A percentile compares a stretch with the other conserved stretches of the same genome.
These are phyloP conservation scores for Magnusiomyces magnusii DNA, from an alignment of 1,139 yeast genomes.

Conservation along the genomic window DNA sequence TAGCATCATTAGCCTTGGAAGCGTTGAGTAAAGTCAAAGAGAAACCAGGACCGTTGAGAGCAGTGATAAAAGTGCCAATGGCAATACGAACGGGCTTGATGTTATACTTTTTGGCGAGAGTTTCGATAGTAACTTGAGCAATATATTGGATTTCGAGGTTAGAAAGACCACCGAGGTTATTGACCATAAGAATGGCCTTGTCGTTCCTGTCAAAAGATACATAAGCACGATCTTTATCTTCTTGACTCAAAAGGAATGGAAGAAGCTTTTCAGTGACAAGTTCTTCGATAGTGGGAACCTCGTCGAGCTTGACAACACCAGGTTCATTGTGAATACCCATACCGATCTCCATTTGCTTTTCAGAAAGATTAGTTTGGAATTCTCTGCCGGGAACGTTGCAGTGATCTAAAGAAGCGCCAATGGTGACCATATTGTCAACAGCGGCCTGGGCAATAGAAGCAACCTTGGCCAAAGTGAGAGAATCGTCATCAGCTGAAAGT, in stretches of 20 bases:
- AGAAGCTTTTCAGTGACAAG: conserved; percentile 32
- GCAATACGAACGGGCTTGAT: conserved; percentile 59
- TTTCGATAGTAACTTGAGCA: conserved; percentile 42
- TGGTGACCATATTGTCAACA: conserved; percentile 63
- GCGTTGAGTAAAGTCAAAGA: conserved; percentile 70
- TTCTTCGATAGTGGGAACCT: conserved; percentile 47
- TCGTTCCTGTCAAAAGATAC: conserved; percentile 54
- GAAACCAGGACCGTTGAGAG: conserved; percentile 87
- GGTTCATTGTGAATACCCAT: conserved; percentile 97
- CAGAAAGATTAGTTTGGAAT: conserved; percentile 46
- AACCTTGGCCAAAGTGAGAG: conserved; percentile 40
- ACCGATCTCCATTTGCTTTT: conserved; percentile 74
- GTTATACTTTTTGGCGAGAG: conserved; percentile 40
- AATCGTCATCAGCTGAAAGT: conserved; percentile 31
- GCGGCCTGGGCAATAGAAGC: conserved; percentile 53
- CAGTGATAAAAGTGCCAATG: conserved; percentile 73
- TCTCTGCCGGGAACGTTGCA: conserved; percentile 80
- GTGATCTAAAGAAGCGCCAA: conserved; percentile 85
- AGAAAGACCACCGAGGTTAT: conserved; percentile 83
- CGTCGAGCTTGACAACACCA: conserved; percentile 62
- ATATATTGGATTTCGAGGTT: conserved; percentile 65
- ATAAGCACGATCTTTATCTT: conserved; percentile 34
- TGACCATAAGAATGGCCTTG: conserved; percentile 60
- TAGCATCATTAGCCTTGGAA: conserved; percentile 35
- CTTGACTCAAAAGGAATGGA: conserved; percentile 25